Evolutionary conservation across 1,139 yeast species (phyloP).

Genomic region (Blastobotrys elegans): DNA sequence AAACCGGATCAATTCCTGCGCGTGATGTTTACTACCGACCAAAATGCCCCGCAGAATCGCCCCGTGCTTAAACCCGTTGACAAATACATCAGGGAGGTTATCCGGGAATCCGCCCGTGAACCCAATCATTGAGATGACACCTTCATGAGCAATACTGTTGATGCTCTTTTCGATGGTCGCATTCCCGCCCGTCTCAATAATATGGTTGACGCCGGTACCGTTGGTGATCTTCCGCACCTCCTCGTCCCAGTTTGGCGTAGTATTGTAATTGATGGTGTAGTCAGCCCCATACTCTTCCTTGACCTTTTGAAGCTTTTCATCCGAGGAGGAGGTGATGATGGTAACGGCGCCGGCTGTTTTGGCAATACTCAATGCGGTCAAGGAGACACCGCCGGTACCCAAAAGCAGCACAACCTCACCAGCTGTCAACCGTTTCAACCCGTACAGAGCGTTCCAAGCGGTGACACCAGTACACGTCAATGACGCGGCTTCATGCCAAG

Average conservation of each 20-base stretch:
- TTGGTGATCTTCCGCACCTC: constrained; percentile 16
- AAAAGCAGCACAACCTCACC: constrained; percentile 18
- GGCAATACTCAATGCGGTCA: constrained; percentile 19
- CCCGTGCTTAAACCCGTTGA: constrained; percentile 8
- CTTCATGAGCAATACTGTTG: constrained; percentile 13
- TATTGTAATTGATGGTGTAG: constrained; percentile 16
- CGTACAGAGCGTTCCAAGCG: constrained; percentile 21
- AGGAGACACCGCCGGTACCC: constrained; percentile 22
- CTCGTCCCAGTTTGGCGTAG: constrained; percentile 16
- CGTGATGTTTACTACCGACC: constrained; percentile 16
- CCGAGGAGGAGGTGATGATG: constrained; percentile 20
- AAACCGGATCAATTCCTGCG: constrained; percentile 17
- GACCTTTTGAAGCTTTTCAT: constrained; percentile 16
- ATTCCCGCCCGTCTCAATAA: constrained; percentile 20
- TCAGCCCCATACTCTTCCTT: constrained; percentile 14
- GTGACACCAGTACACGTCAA: constrained; percentile 20
- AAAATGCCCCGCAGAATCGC: constrained; percentile 17
- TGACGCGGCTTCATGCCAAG: constrained; percentile 17
- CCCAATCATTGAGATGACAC: constrained; percentile 17
- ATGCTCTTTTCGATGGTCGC: constrained; percentile 16
- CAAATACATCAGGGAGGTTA: constrained; percentile 13
- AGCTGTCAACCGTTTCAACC: constrained; percentile 14
- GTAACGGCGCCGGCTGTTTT: constrained; percentile 20
- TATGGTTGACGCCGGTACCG: constrained; percentile 16
- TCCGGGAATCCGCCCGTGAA: constrained; percentile 12